Evolutionary conservation across 2,329 filamentous ascomycete genomes (phyloP).

Genomic region (Ceratocystiopsis minuta): DNA sequence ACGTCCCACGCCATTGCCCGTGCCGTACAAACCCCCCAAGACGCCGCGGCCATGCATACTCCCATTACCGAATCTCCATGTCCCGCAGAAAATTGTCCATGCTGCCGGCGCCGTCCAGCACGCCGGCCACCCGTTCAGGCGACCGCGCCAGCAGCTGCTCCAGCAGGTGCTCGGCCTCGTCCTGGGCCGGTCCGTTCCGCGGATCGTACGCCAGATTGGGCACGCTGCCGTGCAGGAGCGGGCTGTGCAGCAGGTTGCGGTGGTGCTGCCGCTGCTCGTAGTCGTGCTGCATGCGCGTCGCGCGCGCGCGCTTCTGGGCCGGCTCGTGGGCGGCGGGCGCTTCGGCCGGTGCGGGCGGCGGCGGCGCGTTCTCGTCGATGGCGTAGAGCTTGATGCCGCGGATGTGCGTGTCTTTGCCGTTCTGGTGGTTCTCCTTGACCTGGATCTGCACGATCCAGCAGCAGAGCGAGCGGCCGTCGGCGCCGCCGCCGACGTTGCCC

Average conservation of each 20-base stretch:
- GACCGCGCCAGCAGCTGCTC: constrained; percentile 15
- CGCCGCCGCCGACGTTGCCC: constrained; percentile 33
- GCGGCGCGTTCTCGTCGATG: constrained; percentile 31
- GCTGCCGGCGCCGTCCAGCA: constrained; percentile 15
- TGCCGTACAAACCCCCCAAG: no score
- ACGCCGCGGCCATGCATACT: not conserved
- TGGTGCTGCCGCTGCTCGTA: no score
- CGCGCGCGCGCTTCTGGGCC: no score
- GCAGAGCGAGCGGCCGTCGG: constrained; percentile 56
- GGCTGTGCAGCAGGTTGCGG: no score
- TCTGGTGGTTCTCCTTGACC: constrained; percentile 93
- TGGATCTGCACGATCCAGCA: constrained; percentile 82
- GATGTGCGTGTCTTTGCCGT: constrained; percentile 97
- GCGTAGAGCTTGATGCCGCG: constrained; percentile 77
- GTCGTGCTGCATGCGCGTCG: no score
- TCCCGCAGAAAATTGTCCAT: constrained; percentile 24
- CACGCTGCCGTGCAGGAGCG: no score
- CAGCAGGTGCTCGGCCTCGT: constrained; percentile 17
- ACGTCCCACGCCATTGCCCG: no score
- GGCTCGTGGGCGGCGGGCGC: no score
- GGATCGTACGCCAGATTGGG: no score
- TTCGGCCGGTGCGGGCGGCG: not conserved
- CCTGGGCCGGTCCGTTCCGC: constrained; percentile 3
- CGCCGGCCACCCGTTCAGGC: constrained; percentile 12
- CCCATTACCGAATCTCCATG: constrained; percentile 21